Base-by-base conservation (phyloP, 2,329 filamentous ascomycete species). In the Phaeosphaeriaceae sp. region DNA sequence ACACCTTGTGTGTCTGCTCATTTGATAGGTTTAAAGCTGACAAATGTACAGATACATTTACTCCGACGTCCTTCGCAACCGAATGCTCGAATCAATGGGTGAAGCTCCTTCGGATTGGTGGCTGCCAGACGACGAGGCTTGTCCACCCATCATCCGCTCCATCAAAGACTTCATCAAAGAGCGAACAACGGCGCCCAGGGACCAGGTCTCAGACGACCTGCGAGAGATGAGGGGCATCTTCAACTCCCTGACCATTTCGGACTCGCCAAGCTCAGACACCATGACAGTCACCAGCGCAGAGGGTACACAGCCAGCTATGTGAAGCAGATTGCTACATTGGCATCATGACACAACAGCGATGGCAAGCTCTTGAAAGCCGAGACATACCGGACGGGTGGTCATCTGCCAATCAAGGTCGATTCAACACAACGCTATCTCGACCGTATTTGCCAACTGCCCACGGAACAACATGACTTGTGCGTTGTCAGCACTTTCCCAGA, bases 111-210 rank as follows among this genome's bases (percentile, higher is more conserved):
- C 87, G 47, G 84, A 89, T 57, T 97, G 93, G 92, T 99, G 95
- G 95, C 85, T 97, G 2, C 92, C 93, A 2, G 86, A 95, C 74
- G 87, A 92, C 62, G 91, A 94, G 79, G 88, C 87, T 1, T 91
- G 91, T 69, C 89, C 87, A 11, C 86, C 87, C 0, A 86, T 96
- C 44, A 84, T 97, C 54, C 89, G 89, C 52, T 90, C 86, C 54
- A 89, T 97, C 61, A 90, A 94, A 21, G 86, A 88, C 44, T 94
- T 97, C 78, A 92, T 93, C 26, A 89, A 92, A 67, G 92, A 95
- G 64, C 87, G 92, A 49, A 91, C 85, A 8, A 86, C 65, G 17
- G 63, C 79, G 42, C 81, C 83, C 1, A 80, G 79, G 54, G 81
- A 86, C 64, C 75, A 82, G 59, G 77, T 81, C 52, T 81, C 81